Percentiles rank a stretch among this genome's conserved stretches.
These are phyloP conservation scores for Berkeleyomyces basicola DNA, from an alignment of 2,329 filamentous ascomycete species.

Conservation along the genomic window DNA sequence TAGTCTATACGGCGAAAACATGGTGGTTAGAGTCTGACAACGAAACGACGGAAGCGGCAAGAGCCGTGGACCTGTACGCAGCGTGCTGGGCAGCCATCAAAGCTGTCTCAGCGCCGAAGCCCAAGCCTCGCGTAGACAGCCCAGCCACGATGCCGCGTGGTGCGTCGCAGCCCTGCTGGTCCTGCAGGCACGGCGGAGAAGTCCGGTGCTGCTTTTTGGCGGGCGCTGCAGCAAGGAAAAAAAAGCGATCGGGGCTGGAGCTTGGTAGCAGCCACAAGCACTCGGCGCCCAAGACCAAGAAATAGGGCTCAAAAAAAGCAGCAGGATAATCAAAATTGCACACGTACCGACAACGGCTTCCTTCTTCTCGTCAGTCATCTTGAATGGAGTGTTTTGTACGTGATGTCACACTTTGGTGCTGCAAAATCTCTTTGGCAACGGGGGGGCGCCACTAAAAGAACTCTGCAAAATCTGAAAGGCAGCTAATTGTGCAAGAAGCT, in stretches of 20 bases:
- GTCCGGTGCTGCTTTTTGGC: slow-evolving; percentile 4
- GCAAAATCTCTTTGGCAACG: slow-evolving; percentile 6
- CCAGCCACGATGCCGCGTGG: not conserved
- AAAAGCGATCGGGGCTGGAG: not conserved
- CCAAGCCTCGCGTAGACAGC: too few relatives aligned
- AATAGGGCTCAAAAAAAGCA: not conserved
- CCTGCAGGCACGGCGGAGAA: not conserved
- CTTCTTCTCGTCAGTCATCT: slow-evolving; percentile 29
- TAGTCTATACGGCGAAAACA: slow-evolving; percentile 44
- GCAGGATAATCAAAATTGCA: slow-evolving; percentile 16
- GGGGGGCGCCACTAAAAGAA: slow-evolving; percentile 15
- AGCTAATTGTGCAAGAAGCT: slow-evolving; percentile 12
- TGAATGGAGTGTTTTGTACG: slow-evolving; percentile 16
- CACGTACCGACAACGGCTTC: slow-evolving; percentile 23
- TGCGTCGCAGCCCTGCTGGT: not conserved
- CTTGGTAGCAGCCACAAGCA: not conserved
- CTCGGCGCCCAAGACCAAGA: not conserved
- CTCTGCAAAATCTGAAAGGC: slow-evolving; percentile 14
- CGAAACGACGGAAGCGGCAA: not conserved
- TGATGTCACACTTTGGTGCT: slow-evolving; percentile 11
- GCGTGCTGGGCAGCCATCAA: not conserved
- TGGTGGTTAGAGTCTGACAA: not conserved
- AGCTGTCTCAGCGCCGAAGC: not conserved
- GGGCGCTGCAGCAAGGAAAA: not conserved
- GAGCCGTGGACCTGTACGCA: not conserved